These are phyloP conservation scores for Leishmania martiniquensis DNA, from an alignment of 208 protist species.

Conservation along the genomic window DNA sequence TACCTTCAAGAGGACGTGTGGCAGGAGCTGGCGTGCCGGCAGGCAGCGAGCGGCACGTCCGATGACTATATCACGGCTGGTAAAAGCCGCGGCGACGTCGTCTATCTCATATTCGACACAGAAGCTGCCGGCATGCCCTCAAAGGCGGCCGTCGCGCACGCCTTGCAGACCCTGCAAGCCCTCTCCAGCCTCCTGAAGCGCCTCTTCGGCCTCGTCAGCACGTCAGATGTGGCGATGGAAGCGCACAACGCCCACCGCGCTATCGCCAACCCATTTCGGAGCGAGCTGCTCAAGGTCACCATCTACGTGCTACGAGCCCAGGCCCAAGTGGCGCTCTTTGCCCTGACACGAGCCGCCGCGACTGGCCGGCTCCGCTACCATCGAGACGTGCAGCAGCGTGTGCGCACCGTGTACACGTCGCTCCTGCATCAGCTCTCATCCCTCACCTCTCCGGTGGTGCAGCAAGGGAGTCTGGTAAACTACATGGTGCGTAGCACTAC, in stretches of 20 bases:
- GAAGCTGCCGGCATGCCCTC: background rate
- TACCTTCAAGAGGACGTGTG: conserved; percentile 55
- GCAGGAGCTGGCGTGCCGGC: conserved; percentile 16
- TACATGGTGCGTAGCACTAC: conserved; percentile 89
- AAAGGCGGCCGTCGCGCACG: conserved; percentile 11
- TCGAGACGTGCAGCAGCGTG: conserved; percentile 25
- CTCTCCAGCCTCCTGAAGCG: conserved; percentile 40
- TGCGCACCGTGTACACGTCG: conserved; percentile 32
- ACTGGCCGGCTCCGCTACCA: conserved; percentile 13
- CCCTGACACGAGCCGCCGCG: conserved; percentile 34
- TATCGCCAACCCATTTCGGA: conserved; percentile 62
- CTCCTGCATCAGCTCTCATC: conserved; percentile 62
- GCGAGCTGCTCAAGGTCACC: conserved; percentile 68
- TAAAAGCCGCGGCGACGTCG: background rate
- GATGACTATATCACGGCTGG: background rate
- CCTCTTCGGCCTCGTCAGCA: conserved; percentile 57
- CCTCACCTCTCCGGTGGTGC: conserved; percentile 56
- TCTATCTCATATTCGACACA: conserved; percentile 3
- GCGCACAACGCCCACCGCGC: conserved; percentile 76
- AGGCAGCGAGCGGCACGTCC: conserved; percentile 3
- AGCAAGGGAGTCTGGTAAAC: conserved; percentile 62
- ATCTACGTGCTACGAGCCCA: conserved; percentile 67
- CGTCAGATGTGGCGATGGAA: conserved; percentile 83
- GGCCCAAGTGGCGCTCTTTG: conserved; percentile 35
- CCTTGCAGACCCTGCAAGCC: conserved; percentile 21